Base-by-base conservation (phyloP, 2,329 filamentous ascomycete genomes). In the Verticillium zaregamsianum region DNA sequence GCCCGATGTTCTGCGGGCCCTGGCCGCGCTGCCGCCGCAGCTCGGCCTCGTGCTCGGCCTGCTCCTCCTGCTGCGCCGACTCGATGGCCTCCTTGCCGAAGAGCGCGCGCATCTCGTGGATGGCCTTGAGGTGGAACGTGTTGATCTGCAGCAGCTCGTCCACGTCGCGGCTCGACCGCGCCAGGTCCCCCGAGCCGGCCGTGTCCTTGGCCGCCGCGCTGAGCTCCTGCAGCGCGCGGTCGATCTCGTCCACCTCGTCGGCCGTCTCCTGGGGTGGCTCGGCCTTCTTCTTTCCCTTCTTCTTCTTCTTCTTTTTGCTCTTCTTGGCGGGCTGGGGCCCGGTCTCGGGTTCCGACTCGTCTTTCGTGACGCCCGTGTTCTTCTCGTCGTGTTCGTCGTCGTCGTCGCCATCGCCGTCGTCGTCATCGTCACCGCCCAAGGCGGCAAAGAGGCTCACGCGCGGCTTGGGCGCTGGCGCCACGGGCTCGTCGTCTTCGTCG, bases 81-180 rank as follows among this genome's bases (percentile, higher is more conserved):
- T 79, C 85, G 74, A 82, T 90, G 70, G 79, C 84, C 61, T 80
- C 86, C 66, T 77, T 79, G 7, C 81, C 85, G 72, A 83, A 87
- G 2, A 87, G 73, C 33, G 77, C 79, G 58, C 83, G 89, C 92
- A 99, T 97, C 78, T 99, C 95, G 70, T 97, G 96, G 39, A 89
- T 82, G 8, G 91, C 91, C 71, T 94, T 93, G 12, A 99, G 83
- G 68, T 93, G 86, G 66, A 90, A 85, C 0, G 88, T 85, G 67
- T 83, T 83, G 68, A 85, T 79, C 33, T 76, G 73, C 2, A 86
- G 72, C 7, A 85, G 75, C 33, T 76, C 69, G 61, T 77, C 78
- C 52, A 59, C 23, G 61, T 57, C 32, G 63, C 52, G 17, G 65
- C 62, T 56, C 61, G 59, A 52, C 63, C 49, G 33, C 64, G 52